Evolutionary conservation across 2,329 filamentous ascomycete genomes (phyloP).

Genomic region (Aspergillus viridinutans): DNA sequence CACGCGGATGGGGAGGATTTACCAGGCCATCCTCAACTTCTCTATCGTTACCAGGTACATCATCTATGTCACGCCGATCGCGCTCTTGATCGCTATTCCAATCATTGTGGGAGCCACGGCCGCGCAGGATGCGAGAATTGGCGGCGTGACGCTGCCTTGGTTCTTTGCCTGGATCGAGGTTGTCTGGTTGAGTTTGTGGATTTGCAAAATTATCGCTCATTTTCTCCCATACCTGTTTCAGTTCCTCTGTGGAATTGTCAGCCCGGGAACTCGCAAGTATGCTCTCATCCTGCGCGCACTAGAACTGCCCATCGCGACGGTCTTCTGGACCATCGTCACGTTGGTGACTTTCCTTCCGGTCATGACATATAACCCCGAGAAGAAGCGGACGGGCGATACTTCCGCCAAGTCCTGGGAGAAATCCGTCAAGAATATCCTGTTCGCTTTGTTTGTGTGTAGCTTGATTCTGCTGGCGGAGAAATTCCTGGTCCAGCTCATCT

Average conservation of each 20-base stretch:
- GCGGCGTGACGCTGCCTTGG: constrained; percentile 54
- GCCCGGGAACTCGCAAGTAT: constrained; percentile 62
- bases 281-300: constrained; percentile 54
- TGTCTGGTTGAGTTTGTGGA: constrained; percentile 61
- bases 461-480: constrained; percentile 58
- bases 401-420: constrained; percentile 47
- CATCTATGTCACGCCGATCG: constrained; percentile 58
- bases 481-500: constrained; percentile 60
- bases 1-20: constrained; percentile 57
- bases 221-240: constrained; percentile 58
- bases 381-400: constrained; percentile 28
- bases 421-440: constrained; percentile 56
- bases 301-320: constrained; percentile 58
- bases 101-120: constrained; percentile 59
- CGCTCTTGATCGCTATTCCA: constrained; percentile 56
- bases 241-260: constrained; percentile 59
- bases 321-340: constrained; percentile 57
- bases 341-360: constrained; percentile 57
- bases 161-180: constrained; percentile 65
- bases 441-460: constrained; percentile 53
- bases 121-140: constrained; percentile 47
- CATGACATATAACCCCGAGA: constrained; percentile 42
- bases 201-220: constrained; percentile 56
- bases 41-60: constrained; percentile 61
- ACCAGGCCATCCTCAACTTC: constrained; percentile 58